Evolutionary conservation across 2,329 filamentous ascomycete genomes (phyloP).

Genomic region (Aspergillus sclerotialis): DNA sequence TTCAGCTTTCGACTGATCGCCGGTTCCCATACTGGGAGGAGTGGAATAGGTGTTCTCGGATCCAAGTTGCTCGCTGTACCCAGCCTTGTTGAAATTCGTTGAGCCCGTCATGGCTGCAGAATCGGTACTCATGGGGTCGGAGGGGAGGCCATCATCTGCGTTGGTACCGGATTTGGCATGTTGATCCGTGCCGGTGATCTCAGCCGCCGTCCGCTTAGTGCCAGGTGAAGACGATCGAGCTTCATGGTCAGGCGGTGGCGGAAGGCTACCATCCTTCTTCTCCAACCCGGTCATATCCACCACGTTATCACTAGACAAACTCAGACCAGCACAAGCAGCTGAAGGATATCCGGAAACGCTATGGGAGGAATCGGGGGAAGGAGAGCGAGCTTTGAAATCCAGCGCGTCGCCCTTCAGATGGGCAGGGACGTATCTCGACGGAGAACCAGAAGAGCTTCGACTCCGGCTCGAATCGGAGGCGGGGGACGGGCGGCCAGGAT

Average conservation of each 20-base stretch:
- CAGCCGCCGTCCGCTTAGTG: constrained; percentile 28
- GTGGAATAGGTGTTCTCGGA: constrained; percentile 31
- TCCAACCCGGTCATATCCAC: constrained; percentile 39
- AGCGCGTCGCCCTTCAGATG: constrained; percentile 49
- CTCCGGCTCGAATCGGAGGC: constrained; percentile 17
- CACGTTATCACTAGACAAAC: constrained; percentile 39
- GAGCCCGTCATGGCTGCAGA: constrained; percentile 38
- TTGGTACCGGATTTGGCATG: constrained; percentile 18
- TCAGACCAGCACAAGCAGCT: constrained; percentile 47
- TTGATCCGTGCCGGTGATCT: constrained; percentile 20
- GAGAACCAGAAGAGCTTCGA: constrained; percentile 22
- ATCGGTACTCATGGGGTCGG: constrained; percentile 18
- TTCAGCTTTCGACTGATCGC: constrained; percentile 17
- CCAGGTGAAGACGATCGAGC: constrained; percentile 26
- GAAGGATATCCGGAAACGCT: constrained; percentile 38
- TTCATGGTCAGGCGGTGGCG: constrained; percentile 16
- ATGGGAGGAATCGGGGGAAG: constrained; percentile 22
- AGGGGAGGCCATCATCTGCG: constrained; percentile 10
- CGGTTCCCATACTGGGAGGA: constrained; percentile 31
- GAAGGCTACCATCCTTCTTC: constrained; percentile 13
- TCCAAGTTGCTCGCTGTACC: too few species aligned
- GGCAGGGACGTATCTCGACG: constrained; percentile 46
- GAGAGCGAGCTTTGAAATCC: constrained; percentile 28
- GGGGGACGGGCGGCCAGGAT: constrained; percentile 14
- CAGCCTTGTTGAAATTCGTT: constrained; percentile 20